These are phyloP conservation scores for Penicillium coffeae DNA, from an alignment of 495 filamentous ascomycete species.

Conservation along the genomic window DNA sequence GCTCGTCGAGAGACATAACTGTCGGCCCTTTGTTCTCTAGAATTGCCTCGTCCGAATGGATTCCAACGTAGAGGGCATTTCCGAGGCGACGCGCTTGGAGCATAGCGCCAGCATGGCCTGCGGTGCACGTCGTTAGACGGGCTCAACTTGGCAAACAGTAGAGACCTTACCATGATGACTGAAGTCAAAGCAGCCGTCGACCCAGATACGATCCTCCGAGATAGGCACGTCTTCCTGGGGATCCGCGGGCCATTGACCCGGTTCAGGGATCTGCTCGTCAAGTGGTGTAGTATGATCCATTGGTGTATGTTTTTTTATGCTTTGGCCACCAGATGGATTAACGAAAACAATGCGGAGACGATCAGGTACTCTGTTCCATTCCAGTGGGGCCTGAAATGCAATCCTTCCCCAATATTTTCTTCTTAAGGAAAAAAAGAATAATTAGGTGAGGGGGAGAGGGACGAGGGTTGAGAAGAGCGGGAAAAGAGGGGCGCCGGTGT, in stretches of 20 bases:
- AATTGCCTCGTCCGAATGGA: conserved; percentile 94
- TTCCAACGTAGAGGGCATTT: conserved; percentile 79
- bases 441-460: conserved; percentile 4
- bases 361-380: no score
- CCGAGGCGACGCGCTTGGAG: conserved; percentile 87
- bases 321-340: no score
- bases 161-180: conserved; percentile 76
- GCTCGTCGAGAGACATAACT: conserved; percentile 90
- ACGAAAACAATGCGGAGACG: no score
- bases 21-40: conserved; percentile 95
- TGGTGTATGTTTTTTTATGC: not conserved
- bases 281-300: conserved; percentile 19
- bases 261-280: conserved; percentile 36
- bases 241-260: conserved; percentile 63
- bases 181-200: conserved; percentile 99
- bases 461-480: conserved; percentile 1
- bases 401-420: no score
- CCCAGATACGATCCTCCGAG: conserved; percentile 79
- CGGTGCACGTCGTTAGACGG: no score
- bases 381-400: no score
- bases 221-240: conserved; percentile 60
- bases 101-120: conserved; percentile 95
- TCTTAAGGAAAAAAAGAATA: conserved; percentile 1
- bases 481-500: conserved; percentile 11
- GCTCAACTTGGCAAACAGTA: no score